Percentiles rank a stretch among this genome's conserved stretches.
These are phyloP conservation scores for Blastocystis sp. DNA, from an alignment of 352 stramenopile genomes.

Conservation along the genomic window DNA sequence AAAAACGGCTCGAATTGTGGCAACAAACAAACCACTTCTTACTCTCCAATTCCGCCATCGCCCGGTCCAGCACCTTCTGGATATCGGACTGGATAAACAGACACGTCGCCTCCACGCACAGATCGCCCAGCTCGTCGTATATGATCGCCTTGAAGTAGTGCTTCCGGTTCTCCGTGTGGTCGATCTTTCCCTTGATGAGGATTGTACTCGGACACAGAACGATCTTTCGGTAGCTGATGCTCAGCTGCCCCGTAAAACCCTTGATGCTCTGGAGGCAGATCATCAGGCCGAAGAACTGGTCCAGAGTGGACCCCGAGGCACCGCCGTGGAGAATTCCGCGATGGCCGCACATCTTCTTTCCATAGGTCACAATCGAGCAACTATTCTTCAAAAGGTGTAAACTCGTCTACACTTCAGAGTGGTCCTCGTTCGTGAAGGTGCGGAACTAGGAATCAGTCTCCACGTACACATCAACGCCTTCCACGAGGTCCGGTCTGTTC, in stretches of 20 bases:
- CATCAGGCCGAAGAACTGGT: conserved; percentile 68
- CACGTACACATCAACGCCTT: conserved; percentile 2
- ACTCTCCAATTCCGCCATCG: conserved; percentile 24
- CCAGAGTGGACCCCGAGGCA: conserved; percentile 37
- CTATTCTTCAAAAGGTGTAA: not conserved
- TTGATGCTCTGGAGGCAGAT: conserved; percentile 47
- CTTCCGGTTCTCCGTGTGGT: conserved; percentile 16
- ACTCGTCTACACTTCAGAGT: not conserved
- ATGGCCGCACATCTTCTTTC: conserved; percentile 58
- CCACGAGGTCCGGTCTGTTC: not conserved
- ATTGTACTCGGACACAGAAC: conserved; percentile 60
- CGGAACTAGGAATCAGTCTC: conserved; percentile 8
- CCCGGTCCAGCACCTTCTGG: conserved; percentile 35
- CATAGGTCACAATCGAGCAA: conserved; percentile 51
- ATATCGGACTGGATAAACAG: conserved; percentile 64
- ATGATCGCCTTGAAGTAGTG: conserved; percentile 62
- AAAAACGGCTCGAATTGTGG: not conserved
- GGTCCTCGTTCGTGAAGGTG: conserved; percentile 32
- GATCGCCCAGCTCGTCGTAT: conserved; percentile 40
- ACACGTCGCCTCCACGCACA: conserved; percentile 59
- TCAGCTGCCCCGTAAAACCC: conserved; percentile 55
- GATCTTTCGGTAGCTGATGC: conserved; percentile 59
- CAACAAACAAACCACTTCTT: conserved; percentile 49
- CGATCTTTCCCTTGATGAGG: conserved; percentile 29
- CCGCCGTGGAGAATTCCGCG: conserved; percentile 57